Conservation (phyloP, 2,329 filamentous ascomycete genomes). For the Diaporthe batatas region DNA sequence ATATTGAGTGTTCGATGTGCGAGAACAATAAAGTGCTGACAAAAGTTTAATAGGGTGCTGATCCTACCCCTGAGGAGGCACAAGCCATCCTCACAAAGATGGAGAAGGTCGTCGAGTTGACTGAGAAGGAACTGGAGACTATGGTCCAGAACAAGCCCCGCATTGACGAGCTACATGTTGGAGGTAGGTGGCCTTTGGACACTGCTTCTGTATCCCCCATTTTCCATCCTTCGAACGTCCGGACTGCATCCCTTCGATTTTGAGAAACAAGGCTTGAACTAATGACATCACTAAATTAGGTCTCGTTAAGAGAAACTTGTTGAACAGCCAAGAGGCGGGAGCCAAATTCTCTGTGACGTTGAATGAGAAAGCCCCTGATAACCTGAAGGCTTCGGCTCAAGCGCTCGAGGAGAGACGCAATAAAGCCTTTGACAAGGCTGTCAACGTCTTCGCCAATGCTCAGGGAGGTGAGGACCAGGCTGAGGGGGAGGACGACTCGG, state of each 20-base stretch:
- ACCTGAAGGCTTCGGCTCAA: constrained; percentile 44
- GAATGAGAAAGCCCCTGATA: constrained; percentile 44
- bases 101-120: constrained; percentile 45
- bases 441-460: constrained; percentile 43
- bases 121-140: constrained; percentile 46
- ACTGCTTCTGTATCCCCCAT: not conserved
- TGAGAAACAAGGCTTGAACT: not conserved
- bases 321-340: constrained; percentile 43
- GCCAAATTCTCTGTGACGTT: constrained; percentile 43
- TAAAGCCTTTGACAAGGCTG: constrained; percentile 44
- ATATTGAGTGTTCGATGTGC: not conserved
- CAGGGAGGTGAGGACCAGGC: constrained; percentile 45
- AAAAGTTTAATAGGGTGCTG: constrained; percentile 37
- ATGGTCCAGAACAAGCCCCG: constrained; percentile 44
- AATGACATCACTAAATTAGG: constrained; percentile 31
- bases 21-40: not conserved
- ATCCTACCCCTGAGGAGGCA: constrained; percentile 44
- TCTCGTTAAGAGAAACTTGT: constrained; percentile 46
- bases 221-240: not conserved
- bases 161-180: constrained; percentile 39
- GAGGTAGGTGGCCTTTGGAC: constrained; percentile 22
- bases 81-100: constrained; percentile 45
- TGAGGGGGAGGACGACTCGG: constrained; percentile 47
- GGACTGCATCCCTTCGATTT: not conserved
- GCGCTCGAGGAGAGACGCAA: constrained; percentile 44